These are phyloP conservation scores for Candida verbasci DNA, from an alignment of 805 yeast species.

Conservation along the genomic window DNA sequence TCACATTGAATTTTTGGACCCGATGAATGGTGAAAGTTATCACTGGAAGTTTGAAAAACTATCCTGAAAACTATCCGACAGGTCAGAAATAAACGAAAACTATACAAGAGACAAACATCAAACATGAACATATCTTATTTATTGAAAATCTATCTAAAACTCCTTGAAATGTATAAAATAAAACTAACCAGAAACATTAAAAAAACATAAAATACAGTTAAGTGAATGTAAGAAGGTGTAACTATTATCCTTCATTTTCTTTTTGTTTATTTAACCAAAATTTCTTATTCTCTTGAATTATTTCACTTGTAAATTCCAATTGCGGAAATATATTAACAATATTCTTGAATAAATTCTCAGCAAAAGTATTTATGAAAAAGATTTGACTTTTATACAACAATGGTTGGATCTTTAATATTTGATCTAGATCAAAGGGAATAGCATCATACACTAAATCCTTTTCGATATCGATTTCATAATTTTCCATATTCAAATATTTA, in stretches of 20 bases:
- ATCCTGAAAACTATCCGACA: no score
- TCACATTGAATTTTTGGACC: no score
- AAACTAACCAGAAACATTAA: no score
- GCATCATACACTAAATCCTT: constrained; percentile 21
- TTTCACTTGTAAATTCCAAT: constrained; percentile 50
- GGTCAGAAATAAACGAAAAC: no score
- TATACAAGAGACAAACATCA: no score
- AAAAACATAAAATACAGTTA: no score
- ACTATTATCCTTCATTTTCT: not conserved
- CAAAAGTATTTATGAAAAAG: constrained; percentile 80
- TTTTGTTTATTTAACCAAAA: constrained; percentile 44
- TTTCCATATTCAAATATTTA: constrained; percentile 16
- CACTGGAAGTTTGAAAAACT: no score
- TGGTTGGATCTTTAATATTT: constrained; percentile 45
- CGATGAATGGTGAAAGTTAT: no score
- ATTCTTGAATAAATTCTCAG: constrained; percentile 67
- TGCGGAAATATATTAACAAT: constrained; percentile 60
- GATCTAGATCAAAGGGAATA: constrained; percentile 37
- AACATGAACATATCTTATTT: no score
- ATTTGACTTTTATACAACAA: constrained; percentile 66
- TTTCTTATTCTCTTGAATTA: constrained; percentile 47
- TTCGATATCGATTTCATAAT: constrained; percentile 5
- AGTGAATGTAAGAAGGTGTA: no score
- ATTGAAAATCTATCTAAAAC: no score
- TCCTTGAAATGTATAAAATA: no score